These are phyloP conservation scores for Podaxis pistillaris DNA, from an alignment of 768 basidiomycete species.

Conservation along the genomic window DNA sequence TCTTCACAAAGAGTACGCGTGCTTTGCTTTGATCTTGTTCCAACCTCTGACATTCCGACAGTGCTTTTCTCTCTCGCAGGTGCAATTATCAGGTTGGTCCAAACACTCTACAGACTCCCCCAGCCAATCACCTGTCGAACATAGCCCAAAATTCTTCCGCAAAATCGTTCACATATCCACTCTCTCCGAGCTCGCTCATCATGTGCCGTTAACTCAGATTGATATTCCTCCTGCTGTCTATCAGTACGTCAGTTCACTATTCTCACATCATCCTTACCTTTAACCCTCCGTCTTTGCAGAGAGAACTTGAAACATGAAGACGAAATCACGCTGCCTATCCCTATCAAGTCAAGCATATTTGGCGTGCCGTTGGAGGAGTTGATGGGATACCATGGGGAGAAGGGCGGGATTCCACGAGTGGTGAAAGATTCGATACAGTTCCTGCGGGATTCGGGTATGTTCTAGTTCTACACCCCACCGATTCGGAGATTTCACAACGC, in stretches of 20 bases:
- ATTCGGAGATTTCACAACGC: constrained; percentile 14
- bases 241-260: constrained; percentile 47
- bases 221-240: constrained; percentile 83
- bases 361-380: constrained; percentile 79
- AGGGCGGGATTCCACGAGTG: constrained; percentile 78
- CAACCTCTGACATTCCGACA: constrained; percentile 26
- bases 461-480: not conserved
- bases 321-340: constrained; percentile 64
- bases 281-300: constrained; percentile 33
- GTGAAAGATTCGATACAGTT: constrained; percentile 75
- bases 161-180: constrained; percentile 78
- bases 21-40: constrained; percentile 1
- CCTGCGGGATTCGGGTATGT: constrained; percentile 56
- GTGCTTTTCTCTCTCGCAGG: constrained; percentile 90
- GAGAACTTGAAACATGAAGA: constrained; percentile 78
- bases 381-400: constrained; percentile 84
- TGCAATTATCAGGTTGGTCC: constrained; percentile 75
- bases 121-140: constrained; percentile 6
- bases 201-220: constrained; percentile 85
- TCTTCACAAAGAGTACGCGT: constrained; percentile 79
- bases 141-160: constrained; percentile 85
- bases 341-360: constrained; percentile 63
- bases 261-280: not conserved
- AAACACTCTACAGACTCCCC: not conserved
- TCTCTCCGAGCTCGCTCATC: constrained; percentile 71